These are phyloP conservation scores for Glomus cerebriforme DNA, from an alignment of 192 early-diverging fungal genomes.

Conservation along the genomic window DNA sequence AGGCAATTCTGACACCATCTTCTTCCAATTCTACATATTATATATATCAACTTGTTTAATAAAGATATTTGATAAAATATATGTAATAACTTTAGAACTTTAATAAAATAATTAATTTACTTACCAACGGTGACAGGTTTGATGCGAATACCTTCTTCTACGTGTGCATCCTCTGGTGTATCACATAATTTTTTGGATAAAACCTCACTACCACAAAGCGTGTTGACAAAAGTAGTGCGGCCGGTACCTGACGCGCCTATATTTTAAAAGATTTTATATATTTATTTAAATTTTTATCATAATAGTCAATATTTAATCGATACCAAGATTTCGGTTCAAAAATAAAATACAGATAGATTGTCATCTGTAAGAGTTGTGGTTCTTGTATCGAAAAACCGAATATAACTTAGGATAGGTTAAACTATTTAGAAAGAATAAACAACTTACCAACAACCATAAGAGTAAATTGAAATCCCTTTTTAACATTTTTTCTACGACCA, in stretches of 20 bases:
- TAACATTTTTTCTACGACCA: conserved; percentile 83
- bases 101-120: conserved; percentile 8
- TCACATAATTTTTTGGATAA: conserved; percentile 66
- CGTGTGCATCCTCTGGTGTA: conserved; percentile 73
- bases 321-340: too few species aligned
- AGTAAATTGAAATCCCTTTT: conserved; percentile 96
- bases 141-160: conserved; percentile 85
- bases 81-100: not conserved
- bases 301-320: too few species aligned
- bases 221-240: conserved; percentile 99
- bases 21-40: conserved; percentile 81
- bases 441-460: conserved; percentile 92
- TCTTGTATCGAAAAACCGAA: not conserved
- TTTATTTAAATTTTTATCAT: too few species aligned
- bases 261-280: not conserved
- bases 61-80: not conserved
- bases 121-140: conserved; percentile 82
- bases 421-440: not conserved
- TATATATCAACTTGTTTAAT: too few species aligned
- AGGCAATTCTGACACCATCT: conserved; percentile 94
- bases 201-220: conserved; percentile 84
- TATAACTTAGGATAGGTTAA: not conserved
- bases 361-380: too few species aligned
- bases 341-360: too few species aligned
- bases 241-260: conserved; percentile 91